Evolutionary conservation across 2,329 filamentous ascomycete genomes (phyloP).

Genomic region (Elsinoe fawcettii): DNA sequence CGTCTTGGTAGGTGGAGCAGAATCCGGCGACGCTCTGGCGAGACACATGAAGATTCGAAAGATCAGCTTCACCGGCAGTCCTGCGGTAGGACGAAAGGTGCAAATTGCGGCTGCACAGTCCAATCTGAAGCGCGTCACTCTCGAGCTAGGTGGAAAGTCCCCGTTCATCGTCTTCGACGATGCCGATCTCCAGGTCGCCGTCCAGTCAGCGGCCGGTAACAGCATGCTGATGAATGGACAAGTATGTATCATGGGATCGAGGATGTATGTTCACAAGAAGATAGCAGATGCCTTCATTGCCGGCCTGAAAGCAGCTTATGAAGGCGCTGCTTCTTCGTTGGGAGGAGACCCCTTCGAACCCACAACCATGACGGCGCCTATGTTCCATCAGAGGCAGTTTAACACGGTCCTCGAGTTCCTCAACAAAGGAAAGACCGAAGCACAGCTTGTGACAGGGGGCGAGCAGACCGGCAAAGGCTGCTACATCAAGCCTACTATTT

Average conservation of each 20-base stretch:
- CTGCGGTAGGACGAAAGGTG: too few relatives aligned
- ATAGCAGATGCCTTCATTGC: constrained; percentile 57
- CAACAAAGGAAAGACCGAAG: constrained; percentile 13
- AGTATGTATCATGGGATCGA: constrained; percentile 51
- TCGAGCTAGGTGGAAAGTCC: constrained; percentile 54
- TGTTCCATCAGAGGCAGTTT: constrained; percentile 62
- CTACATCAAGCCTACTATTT: constrained; percentile 16
- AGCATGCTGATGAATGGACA: constrained; percentile 37
- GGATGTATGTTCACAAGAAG: constrained; percentile 50
- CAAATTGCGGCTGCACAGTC: too few relatives aligned
- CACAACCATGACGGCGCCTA: constrained; percentile 65
- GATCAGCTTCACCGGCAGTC: too few relatives aligned
- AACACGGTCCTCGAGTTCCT: constrained; percentile 38
- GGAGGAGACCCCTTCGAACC: constrained; percentile 64
- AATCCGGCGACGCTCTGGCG: too few relatives aligned
- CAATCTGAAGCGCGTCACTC: constrained; percentile 40
- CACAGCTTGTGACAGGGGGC: constrained; percentile 6
- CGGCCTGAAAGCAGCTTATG: constrained; percentile 51
- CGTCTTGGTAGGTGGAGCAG: too few relatives aligned
- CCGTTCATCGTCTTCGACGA: constrained; percentile 52
- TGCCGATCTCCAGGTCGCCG: constrained; percentile 44
- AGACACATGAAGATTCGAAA: too few relatives aligned
- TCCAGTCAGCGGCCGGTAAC: background rate
- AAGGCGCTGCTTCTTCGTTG: constrained; percentile 45
- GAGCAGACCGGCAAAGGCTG: constrained; percentile 11